These are phyloP conservation scores for Fusarium siculi DNA, from an alignment of 2,329 filamentous ascomycete species.

Conservation along the genomic window DNA sequence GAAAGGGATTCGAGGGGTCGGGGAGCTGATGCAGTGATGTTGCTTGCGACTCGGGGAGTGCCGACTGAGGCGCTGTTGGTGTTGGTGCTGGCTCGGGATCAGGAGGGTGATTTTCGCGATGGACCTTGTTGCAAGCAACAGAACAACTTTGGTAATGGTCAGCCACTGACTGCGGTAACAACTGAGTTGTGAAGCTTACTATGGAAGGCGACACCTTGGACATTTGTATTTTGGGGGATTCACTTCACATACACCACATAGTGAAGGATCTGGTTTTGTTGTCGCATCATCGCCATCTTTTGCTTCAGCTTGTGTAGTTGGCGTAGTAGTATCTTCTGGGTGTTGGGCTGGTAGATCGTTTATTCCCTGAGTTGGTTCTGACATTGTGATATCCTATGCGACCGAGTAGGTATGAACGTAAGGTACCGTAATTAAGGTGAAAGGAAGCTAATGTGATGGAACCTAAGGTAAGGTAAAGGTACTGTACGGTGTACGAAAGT, in stretches of 20 bases:
- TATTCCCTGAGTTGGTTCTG: slow-evolving; percentile 14
- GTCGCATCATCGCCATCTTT: slow-evolving; percentile 1
- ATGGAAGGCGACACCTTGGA: slow-evolving; percentile 65
- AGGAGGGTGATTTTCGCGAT: slow-evolving; percentile 61
- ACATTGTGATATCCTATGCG: slow-evolving; percentile 18
- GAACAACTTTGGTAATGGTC: slow-evolving; percentile 61
- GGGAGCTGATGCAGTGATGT: neutral
- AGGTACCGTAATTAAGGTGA: neutral
- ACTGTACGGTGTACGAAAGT: neutral
- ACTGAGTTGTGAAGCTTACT: slow-evolving; percentile 57
- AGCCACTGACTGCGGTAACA: neutral
- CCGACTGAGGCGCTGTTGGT: neutral
- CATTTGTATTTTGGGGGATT: slow-evolving; percentile 71
- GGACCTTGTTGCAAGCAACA: slow-evolving; percentile 64
- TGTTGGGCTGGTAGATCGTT: neutral
- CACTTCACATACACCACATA: slow-evolving; percentile 64
- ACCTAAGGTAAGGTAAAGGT: neutral
- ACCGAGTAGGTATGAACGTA: neutral
- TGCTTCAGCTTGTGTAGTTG: neutral
- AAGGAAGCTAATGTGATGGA: neutral
- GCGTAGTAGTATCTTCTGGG: neutral
- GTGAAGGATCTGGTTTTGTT: slow-evolving; percentile 24
- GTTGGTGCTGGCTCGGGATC: slow-evolving; percentile 44
- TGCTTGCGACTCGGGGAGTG: slow-evolving; percentile 36
- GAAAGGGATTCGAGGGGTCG: slow-evolving; percentile 58